These are phyloP conservation scores for Mycothermus thermophilus DNA, from an alignment of 495 filamentous ascomycete species.

Conservation along the genomic window DNA sequence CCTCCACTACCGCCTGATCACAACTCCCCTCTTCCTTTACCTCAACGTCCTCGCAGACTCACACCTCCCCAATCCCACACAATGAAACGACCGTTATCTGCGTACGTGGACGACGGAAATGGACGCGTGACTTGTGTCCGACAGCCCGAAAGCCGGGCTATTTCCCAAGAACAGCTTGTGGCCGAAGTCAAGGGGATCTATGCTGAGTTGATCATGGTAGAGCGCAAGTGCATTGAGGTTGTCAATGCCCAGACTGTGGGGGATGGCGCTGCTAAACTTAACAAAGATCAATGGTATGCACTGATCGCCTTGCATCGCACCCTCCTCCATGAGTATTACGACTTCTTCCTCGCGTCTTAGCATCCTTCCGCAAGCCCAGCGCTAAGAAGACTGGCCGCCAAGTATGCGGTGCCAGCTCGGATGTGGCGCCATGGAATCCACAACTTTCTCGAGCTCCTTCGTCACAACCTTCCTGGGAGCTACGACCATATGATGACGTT, in stretches of 20 bases:
- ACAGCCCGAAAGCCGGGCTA: slow-evolving; percentile 51
- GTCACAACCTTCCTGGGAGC: slow-evolving; percentile 52
- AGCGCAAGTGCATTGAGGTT: slow-evolving; percentile 63
- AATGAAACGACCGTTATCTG: too few species aligned
- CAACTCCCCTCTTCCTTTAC: too few species aligned
- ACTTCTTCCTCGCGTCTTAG: slow-evolving; percentile 64
- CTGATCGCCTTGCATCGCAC: slow-evolving; percentile 59
- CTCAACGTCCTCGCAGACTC: too few species aligned
- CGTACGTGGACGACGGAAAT: too few species aligned
- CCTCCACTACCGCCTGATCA: too few species aligned
- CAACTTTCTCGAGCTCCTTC: slow-evolving; percentile 59
- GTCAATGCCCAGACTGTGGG: slow-evolving; percentile 43
- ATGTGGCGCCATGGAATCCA: slow-evolving; percentile 59
- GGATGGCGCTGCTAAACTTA: slow-evolving; percentile 31
- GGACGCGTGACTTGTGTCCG: too few species aligned
- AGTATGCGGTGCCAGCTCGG: slow-evolving; percentile 66
- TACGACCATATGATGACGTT: slow-evolving; percentile 71
- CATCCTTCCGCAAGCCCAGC: slow-evolving; percentile 53
- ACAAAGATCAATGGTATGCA: slow-evolving; percentile 55
- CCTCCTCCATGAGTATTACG: slow-evolving; percentile 60
- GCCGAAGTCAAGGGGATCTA: slow-evolving; percentile 64
- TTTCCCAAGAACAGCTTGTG: slow-evolving; percentile 59
- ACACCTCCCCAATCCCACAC: too few species aligned
- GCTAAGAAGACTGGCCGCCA: slow-evolving; percentile 44
- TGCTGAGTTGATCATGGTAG: slow-evolving; percentile 61